These are phyloP conservation scores for Sphagnum contortum DNA, from an alignment of 225 moss, liverwort and hornwort species.

Conservation along the genomic window DNA sequence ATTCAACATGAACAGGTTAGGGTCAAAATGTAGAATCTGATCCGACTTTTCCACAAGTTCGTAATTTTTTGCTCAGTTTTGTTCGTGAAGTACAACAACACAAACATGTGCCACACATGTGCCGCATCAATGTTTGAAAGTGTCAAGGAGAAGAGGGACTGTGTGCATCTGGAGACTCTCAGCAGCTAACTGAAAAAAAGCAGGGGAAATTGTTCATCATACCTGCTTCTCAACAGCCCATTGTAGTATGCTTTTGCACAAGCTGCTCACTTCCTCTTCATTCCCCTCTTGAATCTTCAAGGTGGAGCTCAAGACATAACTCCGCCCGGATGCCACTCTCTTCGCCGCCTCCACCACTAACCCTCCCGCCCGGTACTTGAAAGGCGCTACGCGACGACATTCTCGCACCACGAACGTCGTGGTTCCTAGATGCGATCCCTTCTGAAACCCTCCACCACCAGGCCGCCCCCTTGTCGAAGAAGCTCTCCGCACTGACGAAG, in stretches of 20 bases:
- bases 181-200: too few species aligned
- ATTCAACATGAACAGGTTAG: too few species aligned
- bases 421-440: constrained; percentile 26
- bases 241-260: constrained; percentile 61
- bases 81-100: too few species aligned
- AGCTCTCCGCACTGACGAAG: too few species aligned
- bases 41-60: too few species aligned
- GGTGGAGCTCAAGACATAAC: constrained; percentile 92
- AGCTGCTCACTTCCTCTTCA: constrained; percentile 49
- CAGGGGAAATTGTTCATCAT: not conserved
- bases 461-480: too few species aligned
- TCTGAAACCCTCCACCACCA: constrained; percentile 1
- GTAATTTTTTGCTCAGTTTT: too few species aligned
- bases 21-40: too few species aligned
- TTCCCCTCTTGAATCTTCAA: constrained; percentile 78
- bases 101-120: too few species aligned
- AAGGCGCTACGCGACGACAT: constrained; percentile 7
- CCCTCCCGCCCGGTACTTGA: constrained; percentile 7
- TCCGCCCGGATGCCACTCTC: constrained; percentile 60
- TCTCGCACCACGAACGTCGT: constrained; percentile 24
- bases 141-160: too few species aligned
- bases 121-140: too few species aligned
- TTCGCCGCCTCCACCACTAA: constrained; percentile 77
- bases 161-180: too few species aligned
- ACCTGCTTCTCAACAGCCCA: constrained; percentile 74